phyloP scores from a whole-genome alignment of 345 rosid genomes.

The Psidium friedrichsthalianum region DNA sequence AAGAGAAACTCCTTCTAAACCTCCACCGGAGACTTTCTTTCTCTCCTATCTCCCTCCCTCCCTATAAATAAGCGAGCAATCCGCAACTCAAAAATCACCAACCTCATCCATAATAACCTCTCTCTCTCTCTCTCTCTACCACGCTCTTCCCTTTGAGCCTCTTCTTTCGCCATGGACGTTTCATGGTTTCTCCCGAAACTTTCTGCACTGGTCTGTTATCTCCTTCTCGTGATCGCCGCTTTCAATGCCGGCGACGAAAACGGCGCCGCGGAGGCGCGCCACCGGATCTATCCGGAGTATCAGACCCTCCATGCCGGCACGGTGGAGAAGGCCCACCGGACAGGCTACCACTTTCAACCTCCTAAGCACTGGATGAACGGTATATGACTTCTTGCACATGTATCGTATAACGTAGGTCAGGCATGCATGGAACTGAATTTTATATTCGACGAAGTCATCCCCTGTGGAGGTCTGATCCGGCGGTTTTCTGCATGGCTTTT shows the following conservation, averaged over 20 bases:
- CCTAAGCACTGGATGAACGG: conserved; percentile 85
- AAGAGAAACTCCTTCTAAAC: background rate
- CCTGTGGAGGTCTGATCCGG: background rate
- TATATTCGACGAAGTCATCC: background rate
- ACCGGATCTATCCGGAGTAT: conserved; percentile 20
- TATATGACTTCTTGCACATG: conserved; percentile 2
- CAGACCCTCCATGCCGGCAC: conserved; percentile 25
- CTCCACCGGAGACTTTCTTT: background rate
- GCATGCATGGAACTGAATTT: background rate
- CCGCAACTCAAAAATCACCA: background rate
- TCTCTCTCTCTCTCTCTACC: background rate
- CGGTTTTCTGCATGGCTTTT: background rate
- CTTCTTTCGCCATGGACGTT: background rate
- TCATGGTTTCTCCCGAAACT: background rate
- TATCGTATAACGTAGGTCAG: background rate
- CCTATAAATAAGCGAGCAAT: background rate
- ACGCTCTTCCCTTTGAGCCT: background rate
- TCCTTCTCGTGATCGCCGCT: background rate
- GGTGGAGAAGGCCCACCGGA: conserved; percentile 33
- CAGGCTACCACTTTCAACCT: conserved; percentile 81
- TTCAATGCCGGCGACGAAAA: background rate
- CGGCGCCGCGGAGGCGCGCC: conserved; percentile 35
- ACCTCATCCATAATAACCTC: background rate
- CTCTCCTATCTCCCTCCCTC: background rate
- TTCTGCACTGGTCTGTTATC: background rate